A percentile compares a stretch with the other conserved stretches of the same genome.
Evolutionary conservation across 2,329 filamentous ascomycete genomes (phyloP).

Genomic region (Fusarium sp.): DNA sequence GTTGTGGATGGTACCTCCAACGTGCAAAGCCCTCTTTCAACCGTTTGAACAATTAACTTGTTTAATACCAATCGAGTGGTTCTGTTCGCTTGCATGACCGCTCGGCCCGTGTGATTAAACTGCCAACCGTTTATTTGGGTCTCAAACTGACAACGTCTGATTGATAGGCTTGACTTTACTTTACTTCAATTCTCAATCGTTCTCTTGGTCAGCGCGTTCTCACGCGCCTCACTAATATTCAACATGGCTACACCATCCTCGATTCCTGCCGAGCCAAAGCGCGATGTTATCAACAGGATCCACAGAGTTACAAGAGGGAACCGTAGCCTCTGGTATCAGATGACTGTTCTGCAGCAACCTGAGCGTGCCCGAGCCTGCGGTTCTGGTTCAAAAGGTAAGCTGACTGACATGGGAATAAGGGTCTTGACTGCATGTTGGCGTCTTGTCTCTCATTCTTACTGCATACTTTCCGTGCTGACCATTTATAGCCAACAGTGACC

Average conservation of each 20-base stretch:
- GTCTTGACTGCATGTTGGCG: not conserved
- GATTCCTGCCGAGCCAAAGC: slow-evolving; percentile 43
- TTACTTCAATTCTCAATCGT: slow-evolving; percentile 12
- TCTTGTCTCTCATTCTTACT: not conserved
- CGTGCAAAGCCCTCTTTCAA: slow-evolving; percentile 4
- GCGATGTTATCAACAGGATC: slow-evolving; percentile 58
- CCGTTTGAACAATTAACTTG: slow-evolving; percentile 7
- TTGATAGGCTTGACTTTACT: slow-evolving; percentile 19
- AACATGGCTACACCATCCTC: slow-evolving; percentile 48
- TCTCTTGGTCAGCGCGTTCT: slow-evolving; percentile 14
- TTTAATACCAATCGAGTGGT: slow-evolving; percentile 5
- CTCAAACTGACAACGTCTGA: slow-evolving; percentile 15
- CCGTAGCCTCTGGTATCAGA: slow-evolving; percentile 79
- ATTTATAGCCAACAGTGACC: slow-evolving; percentile 64
- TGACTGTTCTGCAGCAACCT: slow-evolving; percentile 92
- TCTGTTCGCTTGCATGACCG: slow-evolving; percentile 18
- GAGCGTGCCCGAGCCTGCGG: slow-evolving; percentile 95
- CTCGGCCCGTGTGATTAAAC: not conserved
- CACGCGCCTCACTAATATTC: slow-evolving; percentile 21
- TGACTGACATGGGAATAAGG: not conserved
- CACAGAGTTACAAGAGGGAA: slow-evolving; percentile 73
- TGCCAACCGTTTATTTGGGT: not conserved
- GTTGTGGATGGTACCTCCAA: too few relatives aligned
- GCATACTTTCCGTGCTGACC: slow-evolving; percentile 25
- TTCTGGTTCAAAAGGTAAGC: slow-evolving; percentile 91